A percentile compares a stretch with the other conserved stretches of the same genome.
These are phyloP conservation scores for Chlorella sp. DNA, from an alignment of 139 green algal genomes.

Conservation along the genomic window DNA sequence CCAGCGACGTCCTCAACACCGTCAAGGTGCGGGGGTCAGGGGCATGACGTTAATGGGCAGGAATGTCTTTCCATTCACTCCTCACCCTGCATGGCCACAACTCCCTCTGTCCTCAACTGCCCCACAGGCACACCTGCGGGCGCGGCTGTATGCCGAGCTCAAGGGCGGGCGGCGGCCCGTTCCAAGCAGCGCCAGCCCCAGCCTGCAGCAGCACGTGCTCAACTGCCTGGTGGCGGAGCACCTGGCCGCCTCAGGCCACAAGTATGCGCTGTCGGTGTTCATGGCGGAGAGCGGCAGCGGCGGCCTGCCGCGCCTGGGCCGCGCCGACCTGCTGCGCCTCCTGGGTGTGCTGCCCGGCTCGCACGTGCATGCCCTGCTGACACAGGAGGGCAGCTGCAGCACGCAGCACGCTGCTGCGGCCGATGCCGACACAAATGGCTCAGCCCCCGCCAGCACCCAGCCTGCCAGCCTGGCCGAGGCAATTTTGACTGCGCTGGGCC, in stretches of 20 bases:
- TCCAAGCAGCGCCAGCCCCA: neutral
- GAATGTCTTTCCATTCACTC: too few species aligned
- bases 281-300: constrained; percentile 23
- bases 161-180: neutral
- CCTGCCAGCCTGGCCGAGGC: constrained; percentile 17
- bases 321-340: constrained; percentile 27
- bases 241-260: neutral
- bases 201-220: constrained; percentile 23
- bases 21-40: constrained; percentile 27
- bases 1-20: constrained; percentile 11
- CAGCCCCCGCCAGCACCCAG: neutral
- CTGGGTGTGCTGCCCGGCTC: constrained; percentile 16
- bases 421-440: too few species aligned
- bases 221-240: constrained; percentile 36
- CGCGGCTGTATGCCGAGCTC: constrained; percentile 23
- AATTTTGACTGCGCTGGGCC: constrained; percentile 9
- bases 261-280: constrained; percentile 34
- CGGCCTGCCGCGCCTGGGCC: constrained; percentile 5
- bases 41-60: too few species aligned
- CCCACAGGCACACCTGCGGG: constrained; percentile 30
- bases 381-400: neutral
- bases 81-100: too few species aligned
- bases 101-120: neutral
- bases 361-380: constrained; percentile 21
- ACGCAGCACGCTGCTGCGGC: too few species aligned